Evolutionary conservation across 2,329 filamentous ascomycete species (phyloP), one percentile per base, ranked within the genome.

Genomic region (Phialophora verrucosa): DNA sequence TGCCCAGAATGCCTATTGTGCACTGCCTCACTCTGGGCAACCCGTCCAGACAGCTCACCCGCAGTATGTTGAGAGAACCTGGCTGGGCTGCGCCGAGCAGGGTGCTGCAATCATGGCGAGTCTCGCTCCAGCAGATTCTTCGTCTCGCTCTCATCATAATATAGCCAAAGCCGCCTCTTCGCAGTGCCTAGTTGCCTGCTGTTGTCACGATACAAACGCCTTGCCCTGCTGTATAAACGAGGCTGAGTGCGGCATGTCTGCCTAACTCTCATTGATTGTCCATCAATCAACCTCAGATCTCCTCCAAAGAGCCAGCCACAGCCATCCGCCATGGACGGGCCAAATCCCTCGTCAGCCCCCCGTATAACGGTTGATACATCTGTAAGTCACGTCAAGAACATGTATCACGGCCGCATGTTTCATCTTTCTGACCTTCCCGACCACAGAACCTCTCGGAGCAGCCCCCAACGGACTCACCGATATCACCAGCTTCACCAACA

Each of bases 361-460:
- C 42, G 65, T 44, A 73, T 73, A 27, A 67, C 66, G 20, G 44
- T 73, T 23, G 70, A 73, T 47, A 73, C 71, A 51, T 73, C 71
- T 32, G 71, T 73, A 67, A 62, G 70, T 65, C 54, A 47, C 27
- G 25, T 31, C 42, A 6, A 44, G 23, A 31, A 29, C 20, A 11
- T 32, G 47, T 10, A 44, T n/a, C 25, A 50, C 49, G 38, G 42
- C 49, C 27, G 51, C 29, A 38, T 63, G 62, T 68, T 63, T 65
- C 62, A 65, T 27, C 50, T 55, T 25, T 47, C 61, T 63, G 20
- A 65, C 60, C 32, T 58, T 32, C 42, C 10, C n/a, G 44, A 25
- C 38, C n/a, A 49, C 62, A 68, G 69, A 67, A 70, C 44, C 29
- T 69, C 32, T 59, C 60, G 55, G 64, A 66, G 25, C 47, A 65